These are phyloP conservation scores for Spergularia bocconei DNA, from an alignment of 148 eudicot genomes.

Conservation along the genomic window DNA sequence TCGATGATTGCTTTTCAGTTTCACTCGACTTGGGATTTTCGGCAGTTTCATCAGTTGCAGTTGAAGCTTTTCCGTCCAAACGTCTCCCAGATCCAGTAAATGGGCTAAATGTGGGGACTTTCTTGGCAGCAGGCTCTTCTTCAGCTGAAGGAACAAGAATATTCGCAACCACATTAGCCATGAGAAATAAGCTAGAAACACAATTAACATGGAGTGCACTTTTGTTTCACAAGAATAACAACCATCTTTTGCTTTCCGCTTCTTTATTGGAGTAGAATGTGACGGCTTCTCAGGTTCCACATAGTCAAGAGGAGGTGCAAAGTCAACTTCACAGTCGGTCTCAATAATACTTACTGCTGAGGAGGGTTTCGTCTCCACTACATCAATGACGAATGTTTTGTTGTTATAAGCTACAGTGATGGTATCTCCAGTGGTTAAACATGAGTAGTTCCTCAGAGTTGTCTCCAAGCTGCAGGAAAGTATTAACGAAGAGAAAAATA, in stretches of 20 bases:
- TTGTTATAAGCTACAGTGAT: slow-evolving; percentile 40
- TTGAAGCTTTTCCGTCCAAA: slow-evolving; percentile 34
- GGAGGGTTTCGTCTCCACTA: slow-evolving; percentile 36
- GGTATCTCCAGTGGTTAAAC: slow-evolving; percentile 37
- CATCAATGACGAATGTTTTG: slow-evolving; percentile 31
- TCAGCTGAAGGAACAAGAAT: slow-evolving; percentile 19
- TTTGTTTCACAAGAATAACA: slow-evolving; percentile 3
- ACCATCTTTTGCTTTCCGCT: slow-evolving; percentile 26
- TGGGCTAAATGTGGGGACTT: slow-evolving; percentile 31
- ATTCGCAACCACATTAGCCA: not conserved
- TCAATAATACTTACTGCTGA: slow-evolving; percentile 39
- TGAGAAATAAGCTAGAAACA: not conserved
- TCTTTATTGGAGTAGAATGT: slow-evolving; percentile 24
- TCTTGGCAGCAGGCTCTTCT: slow-evolving; percentile 28
- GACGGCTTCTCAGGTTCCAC: slow-evolving; percentile 33
- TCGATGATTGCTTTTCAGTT: slow-evolving; percentile 13
- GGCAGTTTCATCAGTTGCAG: slow-evolving; percentile 19
- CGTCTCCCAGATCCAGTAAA: slow-evolving; percentile 37
- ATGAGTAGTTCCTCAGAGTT: slow-evolving; percentile 37
- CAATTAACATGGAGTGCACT: not conserved
- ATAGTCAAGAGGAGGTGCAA: slow-evolving; percentile 41
- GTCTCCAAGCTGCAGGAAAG: slow-evolving; percentile 37
- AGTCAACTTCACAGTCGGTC: slow-evolving; percentile 42
- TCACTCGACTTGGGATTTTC: slow-evolving; percentile 11
- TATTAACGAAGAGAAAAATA: not conserved